phyloP scores from a whole-genome alignment of 2,329 filamentous ascomycete species.

The Verticillium zaregamsianum region DNA sequence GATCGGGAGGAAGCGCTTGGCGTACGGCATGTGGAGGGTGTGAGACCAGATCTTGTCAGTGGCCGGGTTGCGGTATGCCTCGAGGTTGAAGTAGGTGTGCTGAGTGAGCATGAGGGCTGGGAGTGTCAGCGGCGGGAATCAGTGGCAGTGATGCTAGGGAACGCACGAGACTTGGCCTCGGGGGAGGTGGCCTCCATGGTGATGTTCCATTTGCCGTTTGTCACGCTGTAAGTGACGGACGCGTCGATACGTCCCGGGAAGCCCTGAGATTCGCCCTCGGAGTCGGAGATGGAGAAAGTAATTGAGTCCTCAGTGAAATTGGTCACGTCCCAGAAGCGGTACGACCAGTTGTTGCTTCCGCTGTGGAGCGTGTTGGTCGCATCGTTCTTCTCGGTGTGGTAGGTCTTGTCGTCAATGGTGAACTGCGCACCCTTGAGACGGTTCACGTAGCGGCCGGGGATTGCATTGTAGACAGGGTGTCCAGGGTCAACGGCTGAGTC shows the following conservation, averaged over 20 bases:
- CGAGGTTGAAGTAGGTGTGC: constrained; percentile 67
- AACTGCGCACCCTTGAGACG: constrained; percentile 57
- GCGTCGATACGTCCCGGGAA: constrained; percentile 59
- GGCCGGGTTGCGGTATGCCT: constrained; percentile 56
- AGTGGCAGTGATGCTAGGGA: not conserved
- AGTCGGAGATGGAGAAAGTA: constrained; percentile 61
- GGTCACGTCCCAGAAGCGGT: constrained; percentile 58
- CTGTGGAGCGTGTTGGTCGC: constrained; percentile 53
- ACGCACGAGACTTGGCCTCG: constrained; percentile 38
- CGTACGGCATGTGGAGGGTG: constrained; percentile 60
- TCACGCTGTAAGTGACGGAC: constrained; percentile 59
- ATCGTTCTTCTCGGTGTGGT: constrained; percentile 50
- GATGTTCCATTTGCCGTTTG: constrained; percentile 52
- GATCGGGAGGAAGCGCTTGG: constrained; percentile 50
- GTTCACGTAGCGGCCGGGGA: constrained; percentile 61
- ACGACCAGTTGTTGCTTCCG: constrained; percentile 59
- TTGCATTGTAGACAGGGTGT: constrained; percentile 58
- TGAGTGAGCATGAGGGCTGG: constrained; percentile 58
- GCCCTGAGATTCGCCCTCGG: constrained; percentile 51
- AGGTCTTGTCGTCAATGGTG: constrained; percentile 48
- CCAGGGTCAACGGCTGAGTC: constrained; percentile 35
- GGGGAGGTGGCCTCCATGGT: constrained; percentile 55
- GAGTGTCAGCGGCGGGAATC: not conserved
- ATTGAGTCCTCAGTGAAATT: constrained; percentile 51
- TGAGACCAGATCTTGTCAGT: constrained; percentile 55